Percentiles rank a stretch among this genome's conserved stretches.
Evolutionary conservation across 495 filamentous ascomycete genomes (phyloP).

Genomic region (Xylaria palmicola): DNA sequence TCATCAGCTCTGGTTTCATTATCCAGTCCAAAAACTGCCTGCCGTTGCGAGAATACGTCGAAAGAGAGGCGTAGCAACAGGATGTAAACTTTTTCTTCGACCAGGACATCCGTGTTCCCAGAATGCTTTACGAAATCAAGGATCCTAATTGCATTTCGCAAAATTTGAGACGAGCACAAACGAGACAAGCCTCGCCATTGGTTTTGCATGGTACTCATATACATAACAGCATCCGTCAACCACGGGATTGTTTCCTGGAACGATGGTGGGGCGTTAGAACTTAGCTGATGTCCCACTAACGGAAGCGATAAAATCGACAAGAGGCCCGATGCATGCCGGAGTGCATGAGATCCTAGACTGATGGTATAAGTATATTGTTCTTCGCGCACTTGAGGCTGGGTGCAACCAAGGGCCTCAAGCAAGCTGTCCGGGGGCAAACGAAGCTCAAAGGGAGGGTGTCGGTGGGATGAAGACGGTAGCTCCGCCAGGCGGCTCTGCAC

Average conservation of each 20-base stretch:
- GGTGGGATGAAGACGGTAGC: slow-evolving; percentile 11
- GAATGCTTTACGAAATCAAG: slow-evolving; percentile 15
- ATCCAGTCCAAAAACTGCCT: background rate
- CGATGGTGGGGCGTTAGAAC: slow-evolving; percentile 18
- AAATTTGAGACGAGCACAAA: slow-evolving; percentile 18
- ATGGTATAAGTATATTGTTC: slow-evolving; percentile 28
- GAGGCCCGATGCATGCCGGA: slow-evolving; percentile 32
- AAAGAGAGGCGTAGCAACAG: slow-evolving; percentile 33
- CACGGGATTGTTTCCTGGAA: slow-evolving; percentile 33
- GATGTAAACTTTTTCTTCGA: slow-evolving; percentile 35
- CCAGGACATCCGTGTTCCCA: slow-evolving; percentile 17
- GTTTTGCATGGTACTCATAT: slow-evolving; percentile 26
- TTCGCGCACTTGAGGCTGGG: slow-evolving; percentile 15
- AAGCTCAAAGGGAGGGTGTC: slow-evolving; percentile 20
- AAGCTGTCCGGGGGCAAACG: slow-evolving; percentile 23
- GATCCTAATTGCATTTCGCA: slow-evolving; percentile 30
- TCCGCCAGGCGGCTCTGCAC: slow-evolving; percentile 10
- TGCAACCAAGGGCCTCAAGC: slow-evolving; percentile 9
- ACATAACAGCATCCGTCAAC: slow-evolving; percentile 37
- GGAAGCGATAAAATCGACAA: slow-evolving; percentile 35
- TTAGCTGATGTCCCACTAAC: slow-evolving; percentile 16
- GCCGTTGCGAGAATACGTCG: slow-evolving; percentile 19
- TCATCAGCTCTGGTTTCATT: slow-evolving; percentile 11
- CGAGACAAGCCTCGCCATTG: slow-evolving; percentile 28
- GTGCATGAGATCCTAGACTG: slow-evolving; percentile 21